Conservation (phyloP, 768 basidiomycete species). For the Tubosaeta brunneosetosa region DNA sequence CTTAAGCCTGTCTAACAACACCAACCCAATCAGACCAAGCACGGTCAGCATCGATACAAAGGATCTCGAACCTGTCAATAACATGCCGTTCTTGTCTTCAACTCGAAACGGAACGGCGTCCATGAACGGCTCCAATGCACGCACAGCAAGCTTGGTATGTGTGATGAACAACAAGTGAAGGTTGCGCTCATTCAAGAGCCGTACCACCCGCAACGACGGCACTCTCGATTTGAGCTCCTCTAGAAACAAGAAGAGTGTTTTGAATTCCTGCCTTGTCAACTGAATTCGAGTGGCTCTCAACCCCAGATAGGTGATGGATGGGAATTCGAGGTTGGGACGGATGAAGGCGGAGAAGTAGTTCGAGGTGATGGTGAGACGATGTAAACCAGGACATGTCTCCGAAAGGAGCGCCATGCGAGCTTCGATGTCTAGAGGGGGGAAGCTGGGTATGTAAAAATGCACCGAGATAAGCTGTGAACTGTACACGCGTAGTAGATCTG, state of each 20-base stretch:
- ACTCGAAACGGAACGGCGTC: slow-evolving; percentile 11
- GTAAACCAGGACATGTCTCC: slow-evolving; percentile 13
- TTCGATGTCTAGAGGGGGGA: neutral
- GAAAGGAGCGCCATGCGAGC: slow-evolving; percentile 9
- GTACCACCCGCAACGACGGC: slow-evolving; percentile 21
- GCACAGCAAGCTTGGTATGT: slow-evolving; percentile 10
- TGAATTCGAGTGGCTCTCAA: slow-evolving; percentile 7
- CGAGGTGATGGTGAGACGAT: slow-evolving; percentile 16
- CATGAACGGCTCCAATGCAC: slow-evolving; percentile 6
- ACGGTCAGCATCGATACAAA: neutral
- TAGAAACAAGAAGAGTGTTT: slow-evolving; percentile 11
- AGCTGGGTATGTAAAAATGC: slow-evolving; percentile 1
- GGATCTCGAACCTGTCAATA: slow-evolving; percentile 17
- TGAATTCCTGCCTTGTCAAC: neutral
- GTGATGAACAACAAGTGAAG: slow-evolving; percentile 14
- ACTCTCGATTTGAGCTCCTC: slow-evolving; percentile 3
- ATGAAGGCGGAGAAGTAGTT: slow-evolving; percentile 4
- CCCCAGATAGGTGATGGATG: slow-evolving; percentile 16
- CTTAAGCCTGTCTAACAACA: slow-evolving; percentile 14
- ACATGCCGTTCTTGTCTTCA: slow-evolving; percentile 19
- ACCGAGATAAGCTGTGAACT: slow-evolving; percentile 16
- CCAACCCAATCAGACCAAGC: neutral
- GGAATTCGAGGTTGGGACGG: slow-evolving; percentile 1
- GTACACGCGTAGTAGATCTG: slow-evolving; percentile 11
- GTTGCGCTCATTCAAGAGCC: slow-evolving; percentile 15